A percentile compares a stretch with the other conserved stretches of the same genome.
Evolutionary conservation across 805 yeast species (phyloP).

Genomic region (Spathaspora boniae): DNA sequence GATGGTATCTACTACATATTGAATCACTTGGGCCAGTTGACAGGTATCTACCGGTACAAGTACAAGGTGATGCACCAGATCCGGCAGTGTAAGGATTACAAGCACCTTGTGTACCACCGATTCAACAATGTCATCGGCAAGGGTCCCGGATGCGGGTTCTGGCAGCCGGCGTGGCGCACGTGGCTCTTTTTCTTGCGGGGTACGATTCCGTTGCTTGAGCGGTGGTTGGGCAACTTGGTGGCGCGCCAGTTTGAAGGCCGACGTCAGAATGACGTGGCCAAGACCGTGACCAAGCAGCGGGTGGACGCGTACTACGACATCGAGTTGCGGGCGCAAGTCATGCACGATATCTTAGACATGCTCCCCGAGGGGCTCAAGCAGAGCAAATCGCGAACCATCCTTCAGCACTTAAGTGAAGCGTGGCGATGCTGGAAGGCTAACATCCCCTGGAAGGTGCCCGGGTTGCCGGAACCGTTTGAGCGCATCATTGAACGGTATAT

Average conservation of each 20-base stretch:
- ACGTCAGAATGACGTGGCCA: constrained; percentile 84
- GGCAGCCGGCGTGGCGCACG: constrained; percentile 99
- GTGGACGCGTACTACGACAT: constrained; percentile 92
- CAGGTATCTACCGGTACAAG: constrained; percentile 95
- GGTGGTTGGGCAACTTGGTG: constrained; percentile 91
- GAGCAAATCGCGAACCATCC: constrained; percentile 76
- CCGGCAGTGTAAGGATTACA: constrained; percentile 90
- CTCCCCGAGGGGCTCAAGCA: constrained; percentile 92
- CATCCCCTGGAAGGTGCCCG: constrained; percentile 97
- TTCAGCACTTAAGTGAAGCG: constrained; percentile 95
- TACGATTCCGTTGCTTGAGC: constrained; percentile 80
- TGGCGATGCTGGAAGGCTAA: constrained; percentile 99
- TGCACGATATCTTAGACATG: constrained; percentile 95
- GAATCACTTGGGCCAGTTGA: constrained; percentile 91
- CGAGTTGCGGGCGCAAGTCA: constrained; percentile 88
- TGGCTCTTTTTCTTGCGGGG: constrained; percentile 95
- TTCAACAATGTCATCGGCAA: constrained; percentile 88
- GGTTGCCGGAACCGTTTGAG: constrained; percentile 87
- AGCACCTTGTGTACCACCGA: constrained; percentile 82
- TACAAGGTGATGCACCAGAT: constrained; percentile 98
- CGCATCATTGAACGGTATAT: constrained; percentile 84
- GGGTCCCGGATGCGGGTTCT: constrained; percentile 98
- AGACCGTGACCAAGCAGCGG: constrained; percentile 92
- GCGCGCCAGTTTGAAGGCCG: constrained; percentile 97
- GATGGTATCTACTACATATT: constrained; percentile 89